phyloP scores from a whole-genome alignment of 305 asterid species.

The Fraxinus xanthoxyloides region DNA sequence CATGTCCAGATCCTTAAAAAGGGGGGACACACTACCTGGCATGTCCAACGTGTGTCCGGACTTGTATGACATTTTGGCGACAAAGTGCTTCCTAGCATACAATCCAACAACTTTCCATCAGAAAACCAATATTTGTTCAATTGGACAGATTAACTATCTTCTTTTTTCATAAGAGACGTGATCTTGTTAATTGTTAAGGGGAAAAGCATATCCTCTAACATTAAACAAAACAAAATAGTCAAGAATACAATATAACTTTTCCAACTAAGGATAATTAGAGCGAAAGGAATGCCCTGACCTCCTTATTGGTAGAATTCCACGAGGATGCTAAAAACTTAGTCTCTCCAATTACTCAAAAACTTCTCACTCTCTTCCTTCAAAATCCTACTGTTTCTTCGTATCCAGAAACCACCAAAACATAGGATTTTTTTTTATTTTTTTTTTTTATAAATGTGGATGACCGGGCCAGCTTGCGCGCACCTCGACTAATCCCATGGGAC shows the following conservation, averaged over 20 bases:
- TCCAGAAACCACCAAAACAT: not conserved
- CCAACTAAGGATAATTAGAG: not conserved
- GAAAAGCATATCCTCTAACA: not conserved
- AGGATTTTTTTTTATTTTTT: too few relatives aligned
- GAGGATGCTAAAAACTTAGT: not conserved
- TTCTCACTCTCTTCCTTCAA: not conserved
- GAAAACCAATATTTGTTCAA: not conserved
- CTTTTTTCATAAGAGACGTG: not conserved
- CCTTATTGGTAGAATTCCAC: not conserved
- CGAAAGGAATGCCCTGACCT: not conserved
- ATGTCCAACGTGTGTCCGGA: not conserved
- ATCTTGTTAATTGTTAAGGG: not conserved
- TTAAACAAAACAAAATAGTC: not conserved
- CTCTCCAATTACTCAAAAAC: not conserved
- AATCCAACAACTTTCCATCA: conserved; percentile 1
- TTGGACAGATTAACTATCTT: not conserved
- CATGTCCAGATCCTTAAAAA: not conserved
- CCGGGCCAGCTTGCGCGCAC: too few relatives aligned
- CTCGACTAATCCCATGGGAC: too few relatives aligned
- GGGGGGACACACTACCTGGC: not conserved
- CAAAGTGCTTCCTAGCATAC: not conserved
- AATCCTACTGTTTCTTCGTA: not conserved
- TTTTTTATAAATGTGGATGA: too few relatives aligned
- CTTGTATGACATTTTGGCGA: not conserved
- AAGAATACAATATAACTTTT: not conserved